Evolutionary conservation across 1,284 basidiomycete genomes (phyloP), one percentile per base, ranked within the genome.

Genomic region (Apiotrichum veenhuisii): DNA sequence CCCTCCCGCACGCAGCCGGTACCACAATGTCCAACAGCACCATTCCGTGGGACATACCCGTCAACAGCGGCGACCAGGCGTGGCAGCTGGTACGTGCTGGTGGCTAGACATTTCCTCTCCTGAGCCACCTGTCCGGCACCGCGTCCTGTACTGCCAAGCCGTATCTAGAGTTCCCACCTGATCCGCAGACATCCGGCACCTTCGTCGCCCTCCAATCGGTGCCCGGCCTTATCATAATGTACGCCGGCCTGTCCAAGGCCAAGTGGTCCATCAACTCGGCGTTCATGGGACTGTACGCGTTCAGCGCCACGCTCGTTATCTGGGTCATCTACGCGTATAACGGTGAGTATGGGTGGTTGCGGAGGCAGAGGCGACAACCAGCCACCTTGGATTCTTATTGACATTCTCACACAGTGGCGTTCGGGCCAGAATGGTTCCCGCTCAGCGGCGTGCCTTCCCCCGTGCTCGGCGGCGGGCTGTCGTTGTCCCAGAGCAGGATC

Each of bases 211-310:
- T 64, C 17, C 63, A 64, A 50, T 59, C 54, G 49, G 49, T 62
- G 17, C 63, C 57, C 3, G 61, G 63, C 12, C 51, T 64, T 1
- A 52, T 58, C 27, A 48, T 64, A 43, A 51, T 63, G 42, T 64
- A 64, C 45, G 52, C 58, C 33, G 63, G 63, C n/a, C 40, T 64
- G 23, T 44, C 48, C 26, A 60, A 60, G 52, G 47, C 55, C 18
- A 62, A 59, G 52, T 63, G 62, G 62, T 56, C 56, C 1, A 59
- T 63, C 49, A 63, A 63, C 41, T 50, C 52, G 17, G 52, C 57
- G n/a, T 64, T 62, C 48, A 64, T 64, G 63, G 63, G 44, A 5
- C 57, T 64, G 25, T 62, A 62, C 51, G 63, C 57, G 23, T 62
- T 64, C 40, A 61, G 54, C 5, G 54, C 50, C 26, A 57, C 55